Evolutionary conservation across 192 early-diverging fungal genomes (phyloP).

Genomic region (Coemansia sp.): DNA sequence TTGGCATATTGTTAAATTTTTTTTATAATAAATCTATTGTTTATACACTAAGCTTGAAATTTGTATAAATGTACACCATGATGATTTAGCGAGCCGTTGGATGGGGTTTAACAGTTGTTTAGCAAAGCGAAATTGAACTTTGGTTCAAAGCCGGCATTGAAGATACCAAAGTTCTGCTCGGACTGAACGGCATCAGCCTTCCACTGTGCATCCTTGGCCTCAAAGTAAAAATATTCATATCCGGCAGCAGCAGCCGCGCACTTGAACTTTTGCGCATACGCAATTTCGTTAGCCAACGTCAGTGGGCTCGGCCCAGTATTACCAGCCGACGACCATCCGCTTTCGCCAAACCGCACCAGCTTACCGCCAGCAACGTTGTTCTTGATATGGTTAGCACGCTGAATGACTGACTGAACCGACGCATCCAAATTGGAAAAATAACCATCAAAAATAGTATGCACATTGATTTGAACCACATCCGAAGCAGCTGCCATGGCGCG

Average conservation of each 20-base stretch:
- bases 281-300: constrained; percentile 28
- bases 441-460: constrained; percentile 46
- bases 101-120: constrained; percentile 25
- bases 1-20: too few relatives aligned
- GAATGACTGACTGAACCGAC: constrained; percentile 43
- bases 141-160: constrained; percentile 15
- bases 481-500: constrained; percentile 19
- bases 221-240: constrained; percentile 54
- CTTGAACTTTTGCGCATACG: constrained; percentile 38
- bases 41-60: not conserved
- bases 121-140: constrained; percentile 42
- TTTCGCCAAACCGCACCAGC: constrained; percentile 41
- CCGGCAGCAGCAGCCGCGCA: constrained; percentile 27
- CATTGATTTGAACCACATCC: constrained; percentile 48
- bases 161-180: constrained; percentile 54
- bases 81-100: too few relatives aligned
- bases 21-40: too few relatives aligned
- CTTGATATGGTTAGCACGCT: constrained; percentile 34
- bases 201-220: constrained; percentile 54
- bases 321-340: constrained; percentile 47
- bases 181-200: constrained; percentile 19
- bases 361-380: constrained; percentile 35
- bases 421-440: constrained; percentile 25
- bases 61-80: too few relatives aligned
- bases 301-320: constrained; percentile 41